Conservation (phyloP, 2,329 filamentous ascomycete species). For the Fusarium xyrophilum region DNA sequence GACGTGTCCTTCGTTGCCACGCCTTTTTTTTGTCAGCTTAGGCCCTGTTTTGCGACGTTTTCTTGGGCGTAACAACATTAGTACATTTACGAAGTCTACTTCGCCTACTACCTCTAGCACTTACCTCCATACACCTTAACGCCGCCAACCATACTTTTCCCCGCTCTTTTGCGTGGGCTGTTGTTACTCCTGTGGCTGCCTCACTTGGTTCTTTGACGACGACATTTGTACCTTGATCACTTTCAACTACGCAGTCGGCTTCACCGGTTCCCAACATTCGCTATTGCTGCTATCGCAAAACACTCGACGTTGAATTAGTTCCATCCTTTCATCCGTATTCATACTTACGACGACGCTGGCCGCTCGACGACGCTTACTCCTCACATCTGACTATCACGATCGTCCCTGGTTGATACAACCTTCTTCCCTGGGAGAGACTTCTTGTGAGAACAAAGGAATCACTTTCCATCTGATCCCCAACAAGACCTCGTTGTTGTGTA, state of each 20-base stretch:
- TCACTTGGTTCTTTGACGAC: conserved; percentile 23
- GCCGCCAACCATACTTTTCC: conserved; percentile 23
- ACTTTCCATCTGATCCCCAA: not conserved
- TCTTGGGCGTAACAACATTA: conserved; percentile 4
- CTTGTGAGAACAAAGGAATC: not conserved
- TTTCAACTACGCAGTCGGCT: conserved; percentile 20
- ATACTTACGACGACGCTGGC: conserved; percentile 30
- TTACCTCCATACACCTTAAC: conserved; percentile 2
- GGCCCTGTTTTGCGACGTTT: conserved; percentile 14
- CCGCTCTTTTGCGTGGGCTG: conserved; percentile 34
- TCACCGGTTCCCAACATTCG: conserved; percentile 15
- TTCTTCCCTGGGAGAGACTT: not conserved
- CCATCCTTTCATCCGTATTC: not conserved
- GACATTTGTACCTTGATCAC: conserved; percentile 15
- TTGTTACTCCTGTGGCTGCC: conserved; percentile 27
- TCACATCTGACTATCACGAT: conserved; percentile 10
- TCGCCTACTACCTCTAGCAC: not conserved
- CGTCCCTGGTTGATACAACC: not conserved
- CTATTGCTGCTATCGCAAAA: conserved; percentile 2
- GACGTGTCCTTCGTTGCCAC: conserved; percentile 40
- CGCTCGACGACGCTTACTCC: conserved; percentile 31
- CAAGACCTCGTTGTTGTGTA: not conserved
- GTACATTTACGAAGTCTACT: not conserved
- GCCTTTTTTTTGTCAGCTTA: conserved; percentile 18
- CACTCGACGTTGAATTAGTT: not conserved